These are phyloP conservation scores for Clonostachys rosea DNA, from an alignment of 2,329 filamentous ascomycete species.

Conservation along the genomic window DNA sequence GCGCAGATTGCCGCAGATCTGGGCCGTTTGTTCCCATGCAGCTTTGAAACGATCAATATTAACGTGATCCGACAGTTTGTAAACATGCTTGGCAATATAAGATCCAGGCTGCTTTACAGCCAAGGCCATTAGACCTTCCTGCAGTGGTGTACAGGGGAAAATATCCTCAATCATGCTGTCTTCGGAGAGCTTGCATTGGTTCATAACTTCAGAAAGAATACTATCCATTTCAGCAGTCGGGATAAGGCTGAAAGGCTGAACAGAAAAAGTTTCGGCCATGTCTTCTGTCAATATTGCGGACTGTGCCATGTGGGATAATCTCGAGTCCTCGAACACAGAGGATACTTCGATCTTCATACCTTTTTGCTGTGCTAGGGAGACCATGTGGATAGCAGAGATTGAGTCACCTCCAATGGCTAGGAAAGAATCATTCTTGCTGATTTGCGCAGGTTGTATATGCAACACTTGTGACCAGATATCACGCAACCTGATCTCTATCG, in stretches of 20 bases:
- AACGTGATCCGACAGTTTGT: slow-evolving; percentile 3
- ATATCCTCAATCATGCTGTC: slow-evolving; percentile 31
- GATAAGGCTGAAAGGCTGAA: neutral
- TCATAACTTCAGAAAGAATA: neutral
- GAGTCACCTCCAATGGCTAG: slow-evolving; percentile 9
- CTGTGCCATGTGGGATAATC: neutral
- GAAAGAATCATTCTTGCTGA: slow-evolving; percentile 5
- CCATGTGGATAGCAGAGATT: slow-evolving; percentile 7
- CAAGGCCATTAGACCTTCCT: slow-evolving; percentile 43
- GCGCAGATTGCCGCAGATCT: slow-evolving; percentile 7
- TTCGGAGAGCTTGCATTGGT: too few relatives aligned
- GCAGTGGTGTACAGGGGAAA: slow-evolving; percentile 42
- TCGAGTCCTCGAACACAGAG: neutral
- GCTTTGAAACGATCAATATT: slow-evolving; percentile 6
- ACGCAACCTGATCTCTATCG: slow-evolving; percentile 5
- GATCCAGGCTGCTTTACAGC: slow-evolving; percentile 24
- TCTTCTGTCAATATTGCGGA: neutral
- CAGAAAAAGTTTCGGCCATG: neutral
- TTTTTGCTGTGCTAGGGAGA: neutral
- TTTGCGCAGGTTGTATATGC: neutral
- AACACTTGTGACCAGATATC: slow-evolving; percentile 5
- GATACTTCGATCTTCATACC: neutral
- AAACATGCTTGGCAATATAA: slow-evolving; percentile 10
- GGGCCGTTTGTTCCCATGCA: slow-evolving; percentile 9
- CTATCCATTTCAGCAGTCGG: neutral